Evolutionary conservation across 2,329 filamentous ascomycete genomes (phyloP).

Genomic region (Colletotrichum noveboracense): DNA sequence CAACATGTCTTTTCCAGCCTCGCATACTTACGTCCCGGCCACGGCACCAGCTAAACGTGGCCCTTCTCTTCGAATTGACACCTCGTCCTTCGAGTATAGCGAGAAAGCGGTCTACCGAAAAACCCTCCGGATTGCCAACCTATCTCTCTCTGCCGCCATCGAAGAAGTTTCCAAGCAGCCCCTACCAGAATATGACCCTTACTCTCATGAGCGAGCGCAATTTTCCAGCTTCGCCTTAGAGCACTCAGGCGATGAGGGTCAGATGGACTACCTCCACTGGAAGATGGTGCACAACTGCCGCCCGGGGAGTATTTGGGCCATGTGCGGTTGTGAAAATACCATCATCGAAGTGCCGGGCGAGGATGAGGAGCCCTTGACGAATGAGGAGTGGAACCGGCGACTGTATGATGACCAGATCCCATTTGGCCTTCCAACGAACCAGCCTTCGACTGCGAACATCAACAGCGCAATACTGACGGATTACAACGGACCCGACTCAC

Average conservation of each 20-base stretch:
- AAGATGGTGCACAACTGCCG: background rate
- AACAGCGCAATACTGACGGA: background rate
- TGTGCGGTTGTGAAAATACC: background rate
- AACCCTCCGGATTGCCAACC: background rate
- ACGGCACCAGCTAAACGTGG: background rate
- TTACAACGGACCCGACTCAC: background rate
- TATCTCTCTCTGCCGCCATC: background rate
- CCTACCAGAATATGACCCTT: background rate
- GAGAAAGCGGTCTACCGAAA: background rate
- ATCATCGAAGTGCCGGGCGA: background rate
- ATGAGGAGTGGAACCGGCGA: background rate
- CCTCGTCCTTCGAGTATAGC: background rate
- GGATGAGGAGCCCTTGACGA: background rate
- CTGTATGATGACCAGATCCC: background rate
- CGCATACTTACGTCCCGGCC: background rate
- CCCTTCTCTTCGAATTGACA: background rate
- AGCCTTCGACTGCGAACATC: background rate
- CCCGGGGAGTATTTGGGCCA: background rate
- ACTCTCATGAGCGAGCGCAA: background rate
- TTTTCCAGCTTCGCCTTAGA: background rate
- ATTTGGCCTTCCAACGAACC: background rate
- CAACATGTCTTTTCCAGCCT: background rate
- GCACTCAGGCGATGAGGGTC: background rate
- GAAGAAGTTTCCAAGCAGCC: background rate
- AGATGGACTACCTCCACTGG: slow-evolving; percentile 8